Evolutionary conservation across 1,284 basidiomycete species (phyloP), one percentile per base, ranked within the genome.

Genomic region (Golubevia sp.): DNA sequence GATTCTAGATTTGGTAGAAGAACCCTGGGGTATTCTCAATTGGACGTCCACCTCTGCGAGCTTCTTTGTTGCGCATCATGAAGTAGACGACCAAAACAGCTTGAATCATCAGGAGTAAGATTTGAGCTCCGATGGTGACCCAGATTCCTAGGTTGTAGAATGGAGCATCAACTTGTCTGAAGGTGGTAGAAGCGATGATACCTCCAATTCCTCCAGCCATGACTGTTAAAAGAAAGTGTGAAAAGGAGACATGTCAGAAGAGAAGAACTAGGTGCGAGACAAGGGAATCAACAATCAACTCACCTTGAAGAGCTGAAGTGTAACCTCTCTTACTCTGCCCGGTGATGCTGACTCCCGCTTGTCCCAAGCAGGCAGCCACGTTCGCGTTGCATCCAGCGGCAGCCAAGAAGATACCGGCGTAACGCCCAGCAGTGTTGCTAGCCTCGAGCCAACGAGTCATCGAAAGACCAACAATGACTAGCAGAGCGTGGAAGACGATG

Each of bases 151-250:
- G 38, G 11, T 8, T 44, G 18, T 44, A 44, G 38, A 44, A 44
- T 13, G 38, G 38, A 18, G 38, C 11, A 68, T 79, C 68, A 11
- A 27, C 61, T 62, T 75, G 67, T 49, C 77, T 76, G 78, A 76
- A 84, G 24, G 76, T 69, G 27, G 77, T 63, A 18, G 80, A 81
- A 18, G 84, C 84, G 59, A 85, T 68, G 70, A 86, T 86, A 59
- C 86, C 86, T 23, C 86, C 86, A 30, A 86, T 65, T 62, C 85
- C 85, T 52, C 84, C 85, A 57, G 83, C 80, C 49, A 77, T 82
- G 60, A 85, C 82, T n/a, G n/a, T n/a, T n/a, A n/a, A n/a, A n/a
- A n/a, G n/a, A n/a, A n/a, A n/a, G n/a, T n/a, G n/a, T n/a, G n/a
- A n/a, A n/a, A n/a, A n/a, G n/a, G n/a, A n/a, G n/a, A n/a, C n/a